These are phyloP conservation scores for Globisporangium nunn DNA, from an alignment of 352 stramenopile species.

Conservation along the genomic window DNA sequence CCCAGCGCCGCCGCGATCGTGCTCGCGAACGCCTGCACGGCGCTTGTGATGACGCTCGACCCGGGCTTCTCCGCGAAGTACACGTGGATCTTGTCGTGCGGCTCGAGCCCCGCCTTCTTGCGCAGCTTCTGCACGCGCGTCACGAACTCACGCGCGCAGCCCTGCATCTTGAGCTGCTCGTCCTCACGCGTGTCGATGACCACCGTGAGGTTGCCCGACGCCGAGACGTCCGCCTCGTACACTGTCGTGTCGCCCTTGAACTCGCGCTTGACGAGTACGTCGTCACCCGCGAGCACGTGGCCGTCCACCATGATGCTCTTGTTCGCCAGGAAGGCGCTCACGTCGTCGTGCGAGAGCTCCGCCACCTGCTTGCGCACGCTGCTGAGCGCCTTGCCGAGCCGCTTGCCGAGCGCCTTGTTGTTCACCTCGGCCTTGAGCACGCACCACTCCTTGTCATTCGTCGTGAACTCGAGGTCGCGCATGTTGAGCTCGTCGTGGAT, in stretches of 20 bases:
- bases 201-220: slow-evolving; percentile 90
- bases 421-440: slow-evolving; percentile 93
- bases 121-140: slow-evolving; percentile 98
- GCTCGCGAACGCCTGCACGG: slow-evolving; percentile 47
- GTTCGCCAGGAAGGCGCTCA: slow-evolving; percentile 57
- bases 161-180: slow-evolving; percentile 92
- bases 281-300: slow-evolving; percentile 78
- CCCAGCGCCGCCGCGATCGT: slow-evolving; percentile 56
- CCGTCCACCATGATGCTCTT: slow-evolving; percentile 80
- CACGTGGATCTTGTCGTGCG: slow-evolving; percentile 95
- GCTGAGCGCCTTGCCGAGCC: slow-evolving; percentile 95
- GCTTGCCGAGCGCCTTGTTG: slow-evolving; percentile 92
- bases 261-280: slow-evolving; percentile 91
- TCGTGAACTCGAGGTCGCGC: slow-evolving; percentile 88
- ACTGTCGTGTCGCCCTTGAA: slow-evolving; percentile 92
- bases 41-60: slow-evolving; percentile 46
- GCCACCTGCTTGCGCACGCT: slow-evolving; percentile 83
- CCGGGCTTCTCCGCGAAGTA: slow-evolving; percentile 87
- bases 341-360: slow-evolving; percentile 62
- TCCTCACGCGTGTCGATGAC: slow-evolving; percentile 94
- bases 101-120: slow-evolving; percentile 93
- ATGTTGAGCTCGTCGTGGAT: slow-evolving; percentile 98
- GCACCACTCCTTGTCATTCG: slow-evolving; percentile 89
- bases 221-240: slow-evolving; percentile 87
- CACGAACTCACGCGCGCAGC: slow-evolving; percentile 94